These are phyloP conservation scores for Venturiaceae sp. DNA, from an alignment of 2,329 filamentous ascomycete genomes.

Conservation along the genomic window DNA sequence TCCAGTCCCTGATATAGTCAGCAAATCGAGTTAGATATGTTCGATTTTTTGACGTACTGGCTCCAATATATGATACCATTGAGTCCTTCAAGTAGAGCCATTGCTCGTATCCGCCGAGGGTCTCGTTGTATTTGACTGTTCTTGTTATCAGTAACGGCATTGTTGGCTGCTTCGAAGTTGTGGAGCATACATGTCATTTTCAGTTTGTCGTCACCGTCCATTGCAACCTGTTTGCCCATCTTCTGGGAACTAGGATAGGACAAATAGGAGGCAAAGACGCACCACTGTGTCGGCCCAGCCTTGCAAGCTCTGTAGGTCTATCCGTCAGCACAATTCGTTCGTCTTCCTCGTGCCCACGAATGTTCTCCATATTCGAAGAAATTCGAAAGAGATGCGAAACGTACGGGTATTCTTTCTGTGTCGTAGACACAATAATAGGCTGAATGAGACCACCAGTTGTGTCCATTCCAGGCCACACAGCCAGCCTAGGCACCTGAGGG, in stretches of 20 bases:
- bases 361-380: neutral
- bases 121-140: conserved; percentile 1
- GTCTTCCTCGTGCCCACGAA: neutral
- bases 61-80: conserved; percentile 2
- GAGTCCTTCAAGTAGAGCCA: conserved; percentile 1
- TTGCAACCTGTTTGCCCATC: conserved; percentile 1
- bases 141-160: neutral
- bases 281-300: neutral
- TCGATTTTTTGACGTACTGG: neutral
- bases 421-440: conserved; percentile 4
- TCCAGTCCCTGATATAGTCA: neutral
- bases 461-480: conserved; percentile 8
- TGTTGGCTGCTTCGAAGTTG: no score
- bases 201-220: neutral
- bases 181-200: conserved; percentile 4
- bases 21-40: neutral
- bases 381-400: neutral
- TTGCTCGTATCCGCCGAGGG: conserved; percentile 5
- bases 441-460: conserved; percentile 3
- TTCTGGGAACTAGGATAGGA: neutral
- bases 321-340: neutral
- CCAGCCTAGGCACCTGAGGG: neutral
- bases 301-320: neutral
- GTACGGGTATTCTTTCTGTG: neutral
- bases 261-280: conserved; percentile 3